Base-by-base conservation (phyloP, 169 alveolate species). In the Eimeria necatrix region DNA sequence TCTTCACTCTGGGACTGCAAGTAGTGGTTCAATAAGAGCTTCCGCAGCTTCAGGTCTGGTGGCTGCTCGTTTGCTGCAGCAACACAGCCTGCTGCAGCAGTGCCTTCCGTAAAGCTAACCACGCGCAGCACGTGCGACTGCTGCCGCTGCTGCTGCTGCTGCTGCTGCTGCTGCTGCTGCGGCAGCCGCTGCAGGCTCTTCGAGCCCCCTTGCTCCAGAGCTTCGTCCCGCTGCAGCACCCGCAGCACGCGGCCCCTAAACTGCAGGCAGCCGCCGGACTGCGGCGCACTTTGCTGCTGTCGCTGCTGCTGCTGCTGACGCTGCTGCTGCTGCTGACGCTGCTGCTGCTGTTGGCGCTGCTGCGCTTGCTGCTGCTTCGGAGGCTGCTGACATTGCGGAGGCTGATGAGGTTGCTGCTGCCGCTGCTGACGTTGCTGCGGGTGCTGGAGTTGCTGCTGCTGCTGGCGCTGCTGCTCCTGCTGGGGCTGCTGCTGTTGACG, bases 291-390 rank as follows among this genome's bases (percentile, higher is more conserved):
- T n/a, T 68, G 78, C 78, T 68, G 78, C 78, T 68, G 78, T 68
- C 16, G 78, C 78, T 68, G 78, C 64, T 56, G 64, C 64, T 56
- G 64, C 78, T n/a, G 26, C 46, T n/a, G 6, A 16, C 78, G 9
- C 20, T 68, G 46, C 46, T 16, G 46, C 10, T n/a, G 46, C 20
- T 68, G 26, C 78, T 68, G 46, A 10, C 10, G 78, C 78, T 68
- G n/a, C 78, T n/a, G 78, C 78, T 68, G 78, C 78, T n/a, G 78
- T n/a, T 68, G 78, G 46, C 26, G 78, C 26, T 68, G 78, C 26
- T 68, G 78, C 64, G n/a, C n/a, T n/a, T n/a, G n/a, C n/a, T n/a
- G n/a, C n/a, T n/a, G n/a, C n/a, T n/a, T n/a, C n/a, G n/a, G n/a
- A n/a, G n/a, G n/a, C n/a, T n/a, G n/a, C n/a, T n/a, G n/a, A n/a